Evolutionary conservation across 148 eudicot genomes (phyloP).

Genomic region (Selenicereus undatus): DNA sequence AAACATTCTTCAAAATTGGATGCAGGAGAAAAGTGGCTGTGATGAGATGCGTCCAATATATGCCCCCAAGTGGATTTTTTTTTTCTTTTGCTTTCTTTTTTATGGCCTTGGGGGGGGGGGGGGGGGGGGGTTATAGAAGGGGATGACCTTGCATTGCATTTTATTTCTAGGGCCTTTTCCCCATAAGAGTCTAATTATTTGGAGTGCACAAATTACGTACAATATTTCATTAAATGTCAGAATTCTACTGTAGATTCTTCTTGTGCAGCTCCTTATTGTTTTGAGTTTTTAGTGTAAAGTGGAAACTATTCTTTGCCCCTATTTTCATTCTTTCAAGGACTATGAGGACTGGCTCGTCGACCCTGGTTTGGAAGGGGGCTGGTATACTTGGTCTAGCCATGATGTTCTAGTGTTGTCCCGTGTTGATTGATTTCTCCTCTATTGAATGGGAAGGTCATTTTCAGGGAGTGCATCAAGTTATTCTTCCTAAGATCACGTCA

Average conservation of each 20-base stretch:
- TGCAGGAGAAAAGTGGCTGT: background rate
- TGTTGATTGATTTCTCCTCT: too few relatives aligned
- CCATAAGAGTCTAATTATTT: background rate
- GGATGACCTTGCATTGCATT: background rate
- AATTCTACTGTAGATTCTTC: background rate
- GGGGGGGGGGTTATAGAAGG: background rate
- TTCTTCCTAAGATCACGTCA: too few relatives aligned
- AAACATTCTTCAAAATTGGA: too few relatives aligned
- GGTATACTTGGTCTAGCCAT: too few relatives aligned
- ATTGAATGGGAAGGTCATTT: too few relatives aligned
- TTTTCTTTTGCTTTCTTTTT: background rate
- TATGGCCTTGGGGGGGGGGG: background rate
- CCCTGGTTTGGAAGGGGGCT: too few relatives aligned
- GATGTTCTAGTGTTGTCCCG: too few relatives aligned
- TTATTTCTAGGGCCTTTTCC: background rate
- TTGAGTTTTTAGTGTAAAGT: background rate
- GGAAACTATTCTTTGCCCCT: background rate
- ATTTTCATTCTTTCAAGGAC: background rate
- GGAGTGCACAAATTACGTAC: background rate
- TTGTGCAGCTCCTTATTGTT: background rate
- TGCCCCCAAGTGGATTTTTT: background rate
- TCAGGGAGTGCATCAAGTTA: too few relatives aligned
- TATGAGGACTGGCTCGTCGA: background rate
- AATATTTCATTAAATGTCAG: background rate
- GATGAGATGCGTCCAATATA: background rate